These are phyloP conservation scores for Gossypium longicalyx DNA, from an alignment of 345 rosid genomes.

Conservation along the genomic window DNA sequence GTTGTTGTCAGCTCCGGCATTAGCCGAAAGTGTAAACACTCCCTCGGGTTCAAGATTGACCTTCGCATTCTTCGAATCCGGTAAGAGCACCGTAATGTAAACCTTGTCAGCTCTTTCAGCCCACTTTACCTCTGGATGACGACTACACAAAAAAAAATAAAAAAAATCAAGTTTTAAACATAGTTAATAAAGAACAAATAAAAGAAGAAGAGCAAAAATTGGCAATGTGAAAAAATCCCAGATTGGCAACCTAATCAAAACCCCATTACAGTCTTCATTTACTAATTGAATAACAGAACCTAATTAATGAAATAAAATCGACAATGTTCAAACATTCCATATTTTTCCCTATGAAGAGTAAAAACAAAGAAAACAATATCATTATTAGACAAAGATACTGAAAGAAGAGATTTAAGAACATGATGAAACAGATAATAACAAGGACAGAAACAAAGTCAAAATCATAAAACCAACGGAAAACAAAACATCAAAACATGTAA, in stretches of 20 bases:
- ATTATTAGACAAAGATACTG: background rate
- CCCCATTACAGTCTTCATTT: background rate
- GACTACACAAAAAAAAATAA: slow-evolving; percentile 35
- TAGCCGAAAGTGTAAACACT: slow-evolving; percentile 64
- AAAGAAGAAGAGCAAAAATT: background rate
- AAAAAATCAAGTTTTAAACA: background rate
- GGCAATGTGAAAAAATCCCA: background rate
- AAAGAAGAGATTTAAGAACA: background rate
- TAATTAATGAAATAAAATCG: background rate
- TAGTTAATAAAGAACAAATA: background rate
- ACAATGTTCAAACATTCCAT: background rate
- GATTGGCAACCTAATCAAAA: background rate
- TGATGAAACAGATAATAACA: background rate
- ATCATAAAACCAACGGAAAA: background rate
- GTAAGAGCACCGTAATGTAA: slow-evolving; percentile 58
- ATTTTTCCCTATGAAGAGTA: background rate
- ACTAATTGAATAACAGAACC: background rate
- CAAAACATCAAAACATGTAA: background rate
- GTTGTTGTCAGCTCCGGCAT: slow-evolving; percentile 61
- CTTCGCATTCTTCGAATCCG: slow-evolving; percentile 72
- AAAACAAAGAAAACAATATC: background rate
- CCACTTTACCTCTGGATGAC: slow-evolving; percentile 87
- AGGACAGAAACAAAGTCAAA: background rate
- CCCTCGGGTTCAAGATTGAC: slow-evolving; percentile 77
- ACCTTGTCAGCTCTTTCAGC: slow-evolving; percentile 75